Conservation (phyloP, 352 stramenopile species). For the Phytopythium aichiense region DNA sequence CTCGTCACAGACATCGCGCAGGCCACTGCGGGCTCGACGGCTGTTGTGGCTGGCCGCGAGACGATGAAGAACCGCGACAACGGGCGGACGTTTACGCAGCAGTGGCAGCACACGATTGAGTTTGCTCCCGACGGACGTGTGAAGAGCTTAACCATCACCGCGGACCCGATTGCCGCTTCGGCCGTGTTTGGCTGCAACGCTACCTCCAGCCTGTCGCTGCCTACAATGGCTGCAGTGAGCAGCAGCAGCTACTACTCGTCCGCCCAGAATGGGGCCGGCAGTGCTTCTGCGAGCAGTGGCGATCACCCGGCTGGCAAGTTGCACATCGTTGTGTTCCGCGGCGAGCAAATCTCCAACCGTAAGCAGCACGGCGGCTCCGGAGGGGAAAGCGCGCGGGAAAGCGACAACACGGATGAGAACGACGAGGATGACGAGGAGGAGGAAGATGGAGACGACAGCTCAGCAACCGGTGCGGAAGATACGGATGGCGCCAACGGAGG, state of each 20-base stretch:
- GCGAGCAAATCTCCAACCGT: constrained; percentile 74
- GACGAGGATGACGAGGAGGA: constrained; percentile 50
- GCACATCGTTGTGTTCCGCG: constrained; percentile 75
- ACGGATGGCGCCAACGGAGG: neutral
- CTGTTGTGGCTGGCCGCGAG: constrained; percentile 76
- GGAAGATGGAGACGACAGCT: constrained; percentile 20
- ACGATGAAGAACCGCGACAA: constrained; percentile 90
- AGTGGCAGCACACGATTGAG: constrained; percentile 89
- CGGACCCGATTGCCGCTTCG: constrained; percentile 79
- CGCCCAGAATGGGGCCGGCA: constrained; percentile 63
- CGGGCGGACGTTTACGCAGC: constrained; percentile 85
- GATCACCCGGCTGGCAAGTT: constrained; percentile 75
- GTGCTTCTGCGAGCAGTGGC: constrained; percentile 20
- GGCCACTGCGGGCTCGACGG: constrained; percentile 76
- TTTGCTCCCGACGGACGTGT: constrained; percentile 83
- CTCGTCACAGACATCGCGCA: constrained; percentile 88
- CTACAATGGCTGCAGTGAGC: constrained; percentile 70
- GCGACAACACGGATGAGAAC: constrained; percentile 26
- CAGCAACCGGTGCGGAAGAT: constrained; percentile 8
- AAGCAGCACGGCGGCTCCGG: constrained; percentile 21
- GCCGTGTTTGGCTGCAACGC: constrained; percentile 86
- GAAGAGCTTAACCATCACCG: constrained; percentile 83
- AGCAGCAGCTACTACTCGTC: constrained; percentile 77
- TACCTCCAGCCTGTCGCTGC: constrained; percentile 80
- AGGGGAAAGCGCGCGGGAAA: neutral